These are phyloP conservation scores for Daldinia bambusicola DNA, from an alignment of 495 filamentous ascomycete species.

Conservation along the genomic window DNA sequence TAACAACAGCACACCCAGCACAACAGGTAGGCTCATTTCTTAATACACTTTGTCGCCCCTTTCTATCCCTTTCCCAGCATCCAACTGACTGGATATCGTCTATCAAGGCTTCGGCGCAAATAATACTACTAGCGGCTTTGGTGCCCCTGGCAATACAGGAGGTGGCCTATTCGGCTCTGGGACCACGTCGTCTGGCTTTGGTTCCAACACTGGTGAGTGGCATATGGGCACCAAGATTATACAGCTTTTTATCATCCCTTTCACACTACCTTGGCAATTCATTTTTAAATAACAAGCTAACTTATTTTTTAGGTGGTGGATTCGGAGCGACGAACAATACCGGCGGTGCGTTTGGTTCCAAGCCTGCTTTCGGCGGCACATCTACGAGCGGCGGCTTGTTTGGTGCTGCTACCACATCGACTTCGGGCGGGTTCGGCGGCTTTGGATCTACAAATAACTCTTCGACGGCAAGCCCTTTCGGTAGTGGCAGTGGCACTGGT, in stretches of 20 bases:
- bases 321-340: conserved; percentile 54
- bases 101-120: conserved; percentile 60
- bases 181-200: conserved; percentile 39
- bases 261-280: not conserved
- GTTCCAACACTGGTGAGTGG: conserved; percentile 53
- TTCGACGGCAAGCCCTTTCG: conserved; percentile 60
- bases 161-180: conserved; percentile 60
- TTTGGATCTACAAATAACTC: conserved; percentile 61
- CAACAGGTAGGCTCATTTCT: conserved; percentile 45
- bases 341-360: conserved; percentile 61
- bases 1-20: conserved; percentile 44
- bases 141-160: conserved; percentile 46
- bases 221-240: conserved; percentile 57
- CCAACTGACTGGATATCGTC: conserved; percentile 51
- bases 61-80: conserved; percentile 41
- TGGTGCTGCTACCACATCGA: conserved; percentile 46
- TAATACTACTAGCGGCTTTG: conserved; percentile 57
- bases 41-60: conserved; percentile 4
- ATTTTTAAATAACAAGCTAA: conserved; percentile 23
- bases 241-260: not conserved
- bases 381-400: conserved; percentile 45
- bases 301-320: conserved; percentile 33
- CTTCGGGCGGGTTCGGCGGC: conserved; percentile 49
- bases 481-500: conserved; percentile 51
- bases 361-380: conserved; percentile 46